Evolutionary conservation across 768 basidiomycete genomes (phyloP).

Genomic region (Pleurotus pulmonarius): DNA sequence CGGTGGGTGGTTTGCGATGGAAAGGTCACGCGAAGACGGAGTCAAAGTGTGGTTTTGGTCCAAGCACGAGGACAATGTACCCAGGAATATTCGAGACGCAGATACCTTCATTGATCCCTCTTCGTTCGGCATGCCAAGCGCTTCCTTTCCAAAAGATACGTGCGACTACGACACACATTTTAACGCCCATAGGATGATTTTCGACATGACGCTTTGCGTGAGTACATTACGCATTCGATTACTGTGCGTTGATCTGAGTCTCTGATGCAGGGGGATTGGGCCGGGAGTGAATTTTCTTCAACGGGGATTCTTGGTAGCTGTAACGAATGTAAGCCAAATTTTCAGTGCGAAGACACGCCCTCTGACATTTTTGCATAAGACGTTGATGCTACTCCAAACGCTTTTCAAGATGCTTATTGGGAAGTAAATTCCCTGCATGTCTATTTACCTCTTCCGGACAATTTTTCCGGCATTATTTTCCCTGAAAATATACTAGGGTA

Average conservation of each 20-base stretch:
- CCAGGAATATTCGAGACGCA: slow-evolving; percentile 30
- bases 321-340: slow-evolving; percentile 38
- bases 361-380: slow-evolving; percentile 23
- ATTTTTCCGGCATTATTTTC: not conserved
- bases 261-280: slow-evolving; percentile 47
- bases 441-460: not conserved
- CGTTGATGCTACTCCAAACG: slow-evolving; percentile 55
- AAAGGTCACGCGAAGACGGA: slow-evolving; percentile 34
- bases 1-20: slow-evolving; percentile 62
- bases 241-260: slow-evolving; percentile 4
- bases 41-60: slow-evolving; percentile 65
- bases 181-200: slow-evolving; percentile 47
- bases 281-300: slow-evolving; percentile 21
- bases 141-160: slow-evolving; percentile 38
- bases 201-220: slow-evolving; percentile 63
- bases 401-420: slow-evolving; percentile 59
- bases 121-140: slow-evolving; percentile 45
- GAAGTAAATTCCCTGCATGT: slow-evolving; percentile 52
- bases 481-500: not conserved
- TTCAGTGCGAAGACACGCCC: no score
- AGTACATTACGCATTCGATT: no score
- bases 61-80: slow-evolving; percentile 39
- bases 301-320: slow-evolving; percentile 25
- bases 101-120: slow-evolving; percentile 15
- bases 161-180: slow-evolving; percentile 56